These are phyloP conservation scores for Colletotrichum theobromicola DNA, from an alignment of 2,329 filamentous ascomycete genomes.

Conservation along the genomic window DNA sequence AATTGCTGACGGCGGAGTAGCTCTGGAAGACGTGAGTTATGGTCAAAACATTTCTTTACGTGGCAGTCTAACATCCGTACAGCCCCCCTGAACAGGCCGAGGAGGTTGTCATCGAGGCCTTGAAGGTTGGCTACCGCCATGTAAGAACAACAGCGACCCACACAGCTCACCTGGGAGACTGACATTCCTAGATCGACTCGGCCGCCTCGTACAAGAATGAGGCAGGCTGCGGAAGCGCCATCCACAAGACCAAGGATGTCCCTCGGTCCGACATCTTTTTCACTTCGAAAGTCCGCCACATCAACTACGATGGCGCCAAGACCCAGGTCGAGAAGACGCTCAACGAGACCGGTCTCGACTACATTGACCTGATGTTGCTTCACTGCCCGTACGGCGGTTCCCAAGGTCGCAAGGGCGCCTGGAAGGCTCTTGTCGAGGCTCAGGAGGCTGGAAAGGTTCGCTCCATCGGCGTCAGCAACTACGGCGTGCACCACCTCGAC, in stretches of 20 bases:
- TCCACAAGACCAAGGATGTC: slow-evolving; percentile 43
- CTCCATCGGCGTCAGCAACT: slow-evolving; percentile 69
- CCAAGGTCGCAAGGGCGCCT: slow-evolving; percentile 61
- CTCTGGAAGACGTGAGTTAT: slow-evolving; percentile 56
- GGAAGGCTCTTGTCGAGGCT: slow-evolving; percentile 68
- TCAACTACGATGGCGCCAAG: slow-evolving; percentile 68
- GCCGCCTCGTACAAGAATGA: slow-evolving; percentile 59
- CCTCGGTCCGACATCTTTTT: slow-evolving; percentile 58
- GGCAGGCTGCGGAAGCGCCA: slow-evolving; percentile 49
- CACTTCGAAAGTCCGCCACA: slow-evolving; percentile 55
- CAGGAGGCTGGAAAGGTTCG: slow-evolving; percentile 66
- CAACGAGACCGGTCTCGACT: slow-evolving; percentile 64
- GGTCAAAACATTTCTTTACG: neutral
- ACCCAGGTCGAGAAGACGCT: slow-evolving; percentile 69
- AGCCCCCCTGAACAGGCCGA: slow-evolving; percentile 41
- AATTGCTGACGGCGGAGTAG: slow-evolving; percentile 32
- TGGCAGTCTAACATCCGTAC: neutral
- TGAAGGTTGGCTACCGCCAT: slow-evolving; percentile 59
- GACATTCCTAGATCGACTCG: slow-evolving; percentile 51
- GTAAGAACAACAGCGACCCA: slow-evolving; percentile 31
- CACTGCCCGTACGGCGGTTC: slow-evolving; percentile 66
- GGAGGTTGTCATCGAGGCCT: slow-evolving; percentile 46
- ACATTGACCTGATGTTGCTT: slow-evolving; percentile 71
- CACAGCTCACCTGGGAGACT: neutral
- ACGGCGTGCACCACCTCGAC: slow-evolving; percentile 66